These are phyloP conservation scores for Mycena sp. DNA, from an alignment of 1,284 basidiomycete species.

Conservation along the genomic window DNA sequence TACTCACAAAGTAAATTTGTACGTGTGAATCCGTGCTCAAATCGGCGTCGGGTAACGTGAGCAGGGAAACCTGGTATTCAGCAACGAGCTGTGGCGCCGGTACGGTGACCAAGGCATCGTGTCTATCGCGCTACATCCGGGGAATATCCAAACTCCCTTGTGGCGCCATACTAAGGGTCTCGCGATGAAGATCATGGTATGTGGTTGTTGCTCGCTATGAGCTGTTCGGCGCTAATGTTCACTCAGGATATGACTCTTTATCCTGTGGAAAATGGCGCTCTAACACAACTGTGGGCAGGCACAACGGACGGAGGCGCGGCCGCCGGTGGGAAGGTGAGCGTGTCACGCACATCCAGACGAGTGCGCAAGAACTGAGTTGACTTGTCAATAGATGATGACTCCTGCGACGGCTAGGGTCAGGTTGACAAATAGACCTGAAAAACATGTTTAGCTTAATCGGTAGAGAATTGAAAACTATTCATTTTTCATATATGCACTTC, in stretches of 20 bases:
- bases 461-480: no score
- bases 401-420: no score
- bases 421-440: no score
- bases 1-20: slow-evolving; percentile 66
- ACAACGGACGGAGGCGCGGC: slow-evolving; percentile 42
- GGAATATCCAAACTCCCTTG: slow-evolving; percentile 56
- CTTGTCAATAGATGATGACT: no score
- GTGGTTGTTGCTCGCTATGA: slow-evolving; percentile 1
- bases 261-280: slow-evolving; percentile 39
- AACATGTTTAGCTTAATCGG: no score
- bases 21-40: slow-evolving; percentile 32
- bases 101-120: slow-evolving; percentile 62
- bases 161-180: slow-evolving; percentile 43
- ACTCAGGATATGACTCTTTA: slow-evolving; percentile 25
- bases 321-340: slow-evolving; percentile 41
- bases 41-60: slow-evolving; percentile 31
- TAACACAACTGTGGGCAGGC: slow-evolving; percentile 51
- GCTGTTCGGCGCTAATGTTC: background rate
- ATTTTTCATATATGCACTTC: no score
- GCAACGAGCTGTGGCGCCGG: slow-evolving; percentile 56
- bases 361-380: no score
- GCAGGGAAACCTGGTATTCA: slow-evolving; percentile 57
- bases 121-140: slow-evolving; percentile 59
- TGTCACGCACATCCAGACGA: no score
- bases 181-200: slow-evolving; percentile 29